These are phyloP conservation scores for Barnettozyma salicaria DNA, from an alignment of 805 yeast species.

Conservation along the genomic window DNA sequence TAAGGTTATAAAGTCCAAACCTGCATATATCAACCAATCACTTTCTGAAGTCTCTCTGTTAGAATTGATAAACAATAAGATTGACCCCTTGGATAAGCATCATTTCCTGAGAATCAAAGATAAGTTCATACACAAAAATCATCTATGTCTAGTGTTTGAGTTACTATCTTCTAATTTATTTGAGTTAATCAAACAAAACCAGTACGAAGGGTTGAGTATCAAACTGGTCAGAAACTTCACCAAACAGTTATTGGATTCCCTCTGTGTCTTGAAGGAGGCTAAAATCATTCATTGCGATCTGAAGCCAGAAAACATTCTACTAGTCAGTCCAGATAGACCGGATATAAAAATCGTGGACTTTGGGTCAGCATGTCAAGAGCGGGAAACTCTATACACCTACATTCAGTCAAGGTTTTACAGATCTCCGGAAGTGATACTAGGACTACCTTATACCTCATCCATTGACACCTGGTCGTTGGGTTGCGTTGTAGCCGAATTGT, in stretches of 20 bases:
- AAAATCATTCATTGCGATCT: conserved; percentile 92
- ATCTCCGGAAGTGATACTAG: conserved; percentile 90
- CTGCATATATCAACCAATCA: conserved; percentile 87
- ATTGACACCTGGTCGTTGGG: conserved; percentile 98
- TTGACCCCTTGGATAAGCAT: conserved; percentile 65
- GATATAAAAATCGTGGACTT: conserved; percentile 91
- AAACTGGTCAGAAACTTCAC: conserved; percentile 74
- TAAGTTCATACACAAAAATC: conserved; percentile 87
- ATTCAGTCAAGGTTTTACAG: conserved; percentile 91
- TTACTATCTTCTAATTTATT: conserved; percentile 80
- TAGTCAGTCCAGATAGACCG: conserved; percentile 60
- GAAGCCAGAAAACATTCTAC: conserved; percentile 90
- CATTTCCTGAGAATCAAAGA: conserved; percentile 77
- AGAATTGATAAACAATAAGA: conserved; percentile 69
- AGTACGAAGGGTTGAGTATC: conserved; percentile 83
- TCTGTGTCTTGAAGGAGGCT: conserved; percentile 73
- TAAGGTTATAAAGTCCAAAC: conserved; percentile 86
- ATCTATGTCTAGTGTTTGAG: conserved; percentile 89
- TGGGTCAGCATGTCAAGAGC: conserved; percentile 91
- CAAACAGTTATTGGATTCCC: conserved; percentile 73
- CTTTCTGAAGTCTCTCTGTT: conserved; percentile 83
- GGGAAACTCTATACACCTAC: conserved; percentile 84
- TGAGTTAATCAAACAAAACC: conserved; percentile 87
- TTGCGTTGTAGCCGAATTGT: conserved; percentile 85
- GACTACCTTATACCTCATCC: conserved; percentile 85